Base-by-base conservation (phyloP, 106 monocot species). In the Phalaenopsis aphrodite region DNA sequence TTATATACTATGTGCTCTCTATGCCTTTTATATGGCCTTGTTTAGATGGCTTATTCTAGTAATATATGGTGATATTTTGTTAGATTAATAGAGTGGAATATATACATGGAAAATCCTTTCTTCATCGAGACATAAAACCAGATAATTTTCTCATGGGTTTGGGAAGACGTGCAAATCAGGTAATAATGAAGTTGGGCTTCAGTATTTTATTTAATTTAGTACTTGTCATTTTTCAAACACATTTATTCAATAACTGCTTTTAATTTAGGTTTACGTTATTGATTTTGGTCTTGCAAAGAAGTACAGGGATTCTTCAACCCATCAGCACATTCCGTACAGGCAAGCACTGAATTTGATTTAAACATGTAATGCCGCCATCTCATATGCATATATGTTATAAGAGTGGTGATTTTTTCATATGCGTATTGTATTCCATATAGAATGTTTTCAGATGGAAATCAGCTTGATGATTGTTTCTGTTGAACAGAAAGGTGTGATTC, bases 111-210 rank as follows among this genome's bases (percentile, higher is more conserved):
- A 96, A 96, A 79, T 93, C 91, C 42, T 96, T 96, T 86, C 85
- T 96, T 36, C 95, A 96, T 79, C 89, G 95, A 81, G 95, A 96
- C 80, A 96, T 96, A 38, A 96, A 96, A 78, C 95, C 95, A 72
- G 95, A 95, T 87, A 95, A 95, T 86, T 95, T 95, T 89, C 88
- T 95, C 30, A 95, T 95, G 95, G 95, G 95, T 41, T 88, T 96
- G 80, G 93, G 95, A 42, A 91, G 91, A 65, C 82, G 95, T 79
- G 95, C 93, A 39, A 96, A 93, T 83, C 95, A 96, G 93, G 95
- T 96, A 48, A 21, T 38, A 41, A n/a, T 2, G 8, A 24, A 36
- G 21, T 55, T 76, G 39, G 15, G 3, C 1, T 48, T 10, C 19
- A 43, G 65, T 8, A 45, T 39, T 72, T 56, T 30, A 8, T 43